Conservation (phyloP, 257 asterid species). For the Petrea volubilis region DNA sequence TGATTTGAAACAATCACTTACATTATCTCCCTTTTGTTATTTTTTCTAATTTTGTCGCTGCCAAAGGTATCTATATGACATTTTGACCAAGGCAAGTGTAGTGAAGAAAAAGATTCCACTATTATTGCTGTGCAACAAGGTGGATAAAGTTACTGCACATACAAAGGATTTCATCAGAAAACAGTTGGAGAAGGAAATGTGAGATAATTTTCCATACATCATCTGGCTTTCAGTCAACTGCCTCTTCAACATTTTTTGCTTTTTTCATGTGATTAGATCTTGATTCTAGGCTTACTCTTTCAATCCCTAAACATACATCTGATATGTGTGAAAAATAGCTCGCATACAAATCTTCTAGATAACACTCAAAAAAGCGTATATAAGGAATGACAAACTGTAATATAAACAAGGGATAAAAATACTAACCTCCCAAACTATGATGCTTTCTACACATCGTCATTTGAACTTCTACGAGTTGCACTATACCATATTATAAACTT, state of each 20-base stretch:
- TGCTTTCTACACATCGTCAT: too few species aligned
- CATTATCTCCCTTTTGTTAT: slow-evolving; percentile 6
- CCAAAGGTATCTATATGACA: slow-evolving; percentile 76
- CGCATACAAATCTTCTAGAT: background rate
- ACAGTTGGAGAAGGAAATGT: slow-evolving; percentile 77
- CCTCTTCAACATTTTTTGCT: background rate
- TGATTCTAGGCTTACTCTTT: background rate
- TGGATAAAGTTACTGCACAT: slow-evolving; percentile 88
- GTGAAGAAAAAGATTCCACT: slow-evolving; percentile 74
- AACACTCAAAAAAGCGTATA: too few species aligned
- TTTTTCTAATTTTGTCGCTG: background rate
- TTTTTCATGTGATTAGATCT: background rate
- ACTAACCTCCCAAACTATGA: too few species aligned
- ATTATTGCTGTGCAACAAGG: slow-evolving; percentile 87
- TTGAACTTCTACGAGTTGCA: too few species aligned
- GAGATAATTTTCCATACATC: slow-evolving; percentile 22
- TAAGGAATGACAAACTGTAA: too few species aligned
- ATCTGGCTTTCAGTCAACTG: background rate
- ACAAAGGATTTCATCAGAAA: slow-evolving; percentile 75
- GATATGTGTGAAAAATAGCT: background rate
- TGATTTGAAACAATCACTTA: background rate
- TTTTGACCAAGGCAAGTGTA: slow-evolving; percentile 71
- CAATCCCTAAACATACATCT: background rate
- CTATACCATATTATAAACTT: too few species aligned
- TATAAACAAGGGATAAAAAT: too few species aligned